Percentiles rank a stretch among this genome's conserved stretches.
Evolutionary conservation across 2,329 filamentous ascomycete genomes (phyloP).

Genomic region (Sporothrix humicola): DNA sequence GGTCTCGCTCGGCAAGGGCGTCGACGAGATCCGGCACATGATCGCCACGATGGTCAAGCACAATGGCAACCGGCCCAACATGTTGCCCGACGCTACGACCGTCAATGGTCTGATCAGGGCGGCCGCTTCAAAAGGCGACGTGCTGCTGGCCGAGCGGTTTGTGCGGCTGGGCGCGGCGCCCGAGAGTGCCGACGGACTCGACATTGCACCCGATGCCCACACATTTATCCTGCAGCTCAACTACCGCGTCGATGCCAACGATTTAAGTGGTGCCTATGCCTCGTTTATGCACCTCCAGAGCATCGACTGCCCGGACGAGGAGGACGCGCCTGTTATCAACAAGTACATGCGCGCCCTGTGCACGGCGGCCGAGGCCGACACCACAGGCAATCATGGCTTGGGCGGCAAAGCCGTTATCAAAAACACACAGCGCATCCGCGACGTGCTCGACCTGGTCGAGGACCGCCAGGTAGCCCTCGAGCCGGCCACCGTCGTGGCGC

Average conservation of each 20-base stretch:
- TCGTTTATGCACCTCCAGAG: constrained; percentile 69
- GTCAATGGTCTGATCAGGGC: constrained; percentile 78
- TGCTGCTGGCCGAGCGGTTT: constrained; percentile 75
- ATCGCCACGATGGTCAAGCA: constrained; percentile 67
- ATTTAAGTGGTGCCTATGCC: constrained; percentile 71
- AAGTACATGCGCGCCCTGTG: constrained; percentile 72
- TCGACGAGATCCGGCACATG: constrained; percentile 75
- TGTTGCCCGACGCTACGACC: constrained; percentile 68
- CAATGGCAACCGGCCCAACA: constrained; percentile 50
- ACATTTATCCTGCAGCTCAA: constrained; percentile 78
- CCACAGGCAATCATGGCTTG: neutral
- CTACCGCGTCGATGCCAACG: constrained; percentile 73
- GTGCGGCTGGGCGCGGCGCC: constrained; percentile 62
- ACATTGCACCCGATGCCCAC: constrained; percentile 68
- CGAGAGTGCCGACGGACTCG: constrained; percentile 53
- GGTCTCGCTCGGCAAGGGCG: constrained; percentile 68
- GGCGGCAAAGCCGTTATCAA: constrained; percentile 45
- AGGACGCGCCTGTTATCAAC: constrained; percentile 70
- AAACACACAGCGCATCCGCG: constrained; percentile 73
- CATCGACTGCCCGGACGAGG: constrained; percentile 58
- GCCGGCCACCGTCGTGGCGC: constrained; percentile 72
- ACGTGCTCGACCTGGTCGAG: constrained; percentile 75
- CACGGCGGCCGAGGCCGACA: neutral
- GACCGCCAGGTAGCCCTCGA: constrained; percentile 72
- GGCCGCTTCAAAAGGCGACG: constrained; percentile 72